Base-by-base conservation (phyloP, 1,139 yeast species). In the Pichia sp. region DNA sequence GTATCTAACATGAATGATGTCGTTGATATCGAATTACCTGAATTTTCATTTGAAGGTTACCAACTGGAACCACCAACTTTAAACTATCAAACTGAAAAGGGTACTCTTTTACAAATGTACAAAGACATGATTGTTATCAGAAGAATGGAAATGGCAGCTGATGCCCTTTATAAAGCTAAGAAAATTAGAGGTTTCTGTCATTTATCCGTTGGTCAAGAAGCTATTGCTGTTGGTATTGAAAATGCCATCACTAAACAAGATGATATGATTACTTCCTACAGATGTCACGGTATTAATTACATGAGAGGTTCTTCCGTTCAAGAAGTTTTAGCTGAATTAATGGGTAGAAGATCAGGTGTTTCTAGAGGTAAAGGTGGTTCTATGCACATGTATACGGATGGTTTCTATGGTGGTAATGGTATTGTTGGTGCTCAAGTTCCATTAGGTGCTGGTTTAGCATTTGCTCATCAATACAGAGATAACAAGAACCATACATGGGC, bases 341-440 rank as follows among this genome's bases (percentile, higher is more conserved):
- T 92, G 90, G 98, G 98, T 59, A 85, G 85, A 72, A 82, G 96
- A 72, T 71, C 83, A 47, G 98, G 98, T 72, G 94, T 86, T 52
- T 85, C 97, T 39, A 83, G 73, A 69, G 98, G 98, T 72, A 92
- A 92, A 71, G 98, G 98, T 71, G 98, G 98, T 58, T 92, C 98
- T 52, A 92, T 92, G 98, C 98, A 92, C 73, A 86, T 92, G 92
- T 92, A 84, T 67, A 86, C 95, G 45, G 81, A 83, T 41, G 92
- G 94, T 51, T 92, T 92, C 75, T 92, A 84, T 69, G 98, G 98
- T 65, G 98, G 98, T 71, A 92, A 92, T 71, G 98, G 98, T 74
- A 92, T 92, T 68, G 98, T 92, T 46, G 98, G 98, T 66, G 98
- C 97, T 45, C 98, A 92, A 72, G 97, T 92, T 49, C 96, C 98